These are phyloP conservation scores for Cryptosporidium parvum DNA, from an alignment of 169 alveolate species.

Conservation along the genomic window DNA sequence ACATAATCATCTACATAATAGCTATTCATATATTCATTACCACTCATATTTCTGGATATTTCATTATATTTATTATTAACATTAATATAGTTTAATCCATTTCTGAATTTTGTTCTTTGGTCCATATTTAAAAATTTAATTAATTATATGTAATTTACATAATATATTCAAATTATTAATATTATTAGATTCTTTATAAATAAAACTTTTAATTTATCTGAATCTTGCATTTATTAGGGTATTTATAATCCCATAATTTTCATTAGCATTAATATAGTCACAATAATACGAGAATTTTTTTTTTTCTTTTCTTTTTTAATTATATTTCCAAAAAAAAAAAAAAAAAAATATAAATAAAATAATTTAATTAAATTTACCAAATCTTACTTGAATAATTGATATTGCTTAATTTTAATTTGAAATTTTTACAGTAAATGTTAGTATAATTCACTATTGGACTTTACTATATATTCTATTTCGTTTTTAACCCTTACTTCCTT, in stretches of 20 bases:
- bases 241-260: no score
- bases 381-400: no score
- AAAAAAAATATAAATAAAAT: no score
- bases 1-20: slow-evolving; percentile 43
- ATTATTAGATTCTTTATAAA: not conserved
- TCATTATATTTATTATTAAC: slow-evolving; percentile 2
- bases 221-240: not conserved
- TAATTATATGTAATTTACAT: not conserved
- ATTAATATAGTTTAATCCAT: slow-evolving; percentile 17
- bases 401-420: no score
- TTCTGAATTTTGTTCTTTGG: slow-evolving; percentile 38
- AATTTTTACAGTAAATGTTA: no score
- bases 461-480: not conserved
- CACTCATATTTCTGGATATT: slow-evolving; percentile 22
- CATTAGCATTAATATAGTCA: not conserved
- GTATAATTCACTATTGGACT: no score
- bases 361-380: no score
- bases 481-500: no score
- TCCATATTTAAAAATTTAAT: slow-evolving; percentile 37
- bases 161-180: not conserved
- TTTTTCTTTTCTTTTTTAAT: no score
- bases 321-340: no score
- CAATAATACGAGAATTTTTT: not conserved
- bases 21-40: slow-evolving; percentile 54
- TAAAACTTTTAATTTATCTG: no score